phyloP scores from a whole-genome alignment of 257 asterid genomes.

The Echites panduratus region DNA sequence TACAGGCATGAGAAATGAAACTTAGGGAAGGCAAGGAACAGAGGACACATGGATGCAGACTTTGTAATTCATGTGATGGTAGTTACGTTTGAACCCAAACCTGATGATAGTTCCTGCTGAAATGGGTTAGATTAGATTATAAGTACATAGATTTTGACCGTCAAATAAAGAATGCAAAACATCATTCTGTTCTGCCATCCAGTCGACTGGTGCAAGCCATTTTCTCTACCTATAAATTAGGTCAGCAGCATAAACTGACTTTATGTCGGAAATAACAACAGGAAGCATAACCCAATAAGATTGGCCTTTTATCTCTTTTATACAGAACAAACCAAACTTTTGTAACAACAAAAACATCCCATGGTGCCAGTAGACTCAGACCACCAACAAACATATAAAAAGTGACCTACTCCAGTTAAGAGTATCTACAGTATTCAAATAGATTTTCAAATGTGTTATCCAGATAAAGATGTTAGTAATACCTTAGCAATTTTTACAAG shows the following conservation, averaged over 20 bases:
- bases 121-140: background rate
- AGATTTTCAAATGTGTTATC: background rate
- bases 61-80: background rate
- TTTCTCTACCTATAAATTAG: background rate
- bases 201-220: background rate
- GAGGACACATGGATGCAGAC: background rate
- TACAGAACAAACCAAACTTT: background rate
- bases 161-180: background rate
- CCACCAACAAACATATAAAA: background rate
- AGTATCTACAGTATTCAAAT: background rate
- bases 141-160: background rate
- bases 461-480: background rate
- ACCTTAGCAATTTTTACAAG: slow-evolving; percentile 36
- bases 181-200: background rate
- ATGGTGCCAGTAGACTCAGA: background rate
- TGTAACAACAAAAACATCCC: background rate
- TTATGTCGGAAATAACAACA: background rate
- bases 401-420: background rate
- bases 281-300: background rate
- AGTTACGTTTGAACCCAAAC: background rate
- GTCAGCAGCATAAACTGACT: background rate
- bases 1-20: background rate
- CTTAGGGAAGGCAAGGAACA: background rate
- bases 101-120: background rate
- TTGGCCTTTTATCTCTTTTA: background rate